Evolutionary conservation across 2,329 filamentous ascomycete genomes (phyloP), one percentile per base, ranked within the genome.

Genomic region (Cladosporium velox): DNA sequence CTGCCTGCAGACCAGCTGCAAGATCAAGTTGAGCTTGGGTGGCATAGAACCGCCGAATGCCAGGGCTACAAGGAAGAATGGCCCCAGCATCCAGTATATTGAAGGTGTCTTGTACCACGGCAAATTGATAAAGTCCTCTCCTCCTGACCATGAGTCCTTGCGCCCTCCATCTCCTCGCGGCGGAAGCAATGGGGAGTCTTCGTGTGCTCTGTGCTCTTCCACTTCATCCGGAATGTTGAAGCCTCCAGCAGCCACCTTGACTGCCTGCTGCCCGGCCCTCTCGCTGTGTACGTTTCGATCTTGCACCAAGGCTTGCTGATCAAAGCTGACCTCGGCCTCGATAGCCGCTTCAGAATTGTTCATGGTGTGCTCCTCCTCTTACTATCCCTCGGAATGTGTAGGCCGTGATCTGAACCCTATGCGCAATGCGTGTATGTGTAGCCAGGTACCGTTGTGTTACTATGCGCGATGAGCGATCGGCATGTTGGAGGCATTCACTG

Each of bases 11-110:
- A 98, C 87, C 32, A 99, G 84, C 66, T 89, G 86, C 68, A 96
- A 84, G 68, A 96, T 92, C 79, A 97, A 80, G 74, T 97, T 96
- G 68, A 97, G 84, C 77, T 91, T 95, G 11, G 94, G 93, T 10
- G 97, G 91, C 8, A 95, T 83, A 7, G 91, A 86, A 65, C 92
- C 92, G 35, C 94, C 95, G 77, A 95, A 94, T 0, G 93, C 93
- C 64, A 96, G 82, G 0, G 92, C 92, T 75, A 92, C 94, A 54
- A 97, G 79, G 65, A 91, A 84, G 78, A 93, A 95, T 0, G 93
- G 91, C 0, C 86, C 87, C 8, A 98, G 78, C 4, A 98, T 83
- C 91, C 93, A 98, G 78, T 85, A 91, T 62, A 96, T 87, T 57
- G 87, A 89, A 15, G 90, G 89, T 70, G 76, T 81, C 68, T 80